A percentile compares a stretch with the other conserved stretches of the same genome.
Evolutionary conservation across 371 early-diverging fungal genomes (phyloP).

Genomic region (Rozella allomycis): DNA sequence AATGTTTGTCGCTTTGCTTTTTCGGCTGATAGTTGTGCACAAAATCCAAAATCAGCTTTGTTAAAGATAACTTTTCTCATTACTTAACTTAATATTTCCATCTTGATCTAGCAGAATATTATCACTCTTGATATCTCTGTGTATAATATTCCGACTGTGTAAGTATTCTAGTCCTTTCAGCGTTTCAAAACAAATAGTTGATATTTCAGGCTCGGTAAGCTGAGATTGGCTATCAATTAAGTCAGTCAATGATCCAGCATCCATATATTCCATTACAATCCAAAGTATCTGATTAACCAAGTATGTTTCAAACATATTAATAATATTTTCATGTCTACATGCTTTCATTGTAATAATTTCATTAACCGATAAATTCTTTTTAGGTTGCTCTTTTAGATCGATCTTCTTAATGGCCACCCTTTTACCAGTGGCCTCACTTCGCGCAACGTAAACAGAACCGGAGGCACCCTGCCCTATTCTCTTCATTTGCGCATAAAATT

Average conservation of each 20-base stretch:
- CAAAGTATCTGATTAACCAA: slow-evolving; percentile 55
- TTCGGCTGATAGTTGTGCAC: slow-evolving; percentile 68
- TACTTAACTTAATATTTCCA: slow-evolving; percentile 83
- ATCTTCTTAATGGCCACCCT: slow-evolving; percentile 92
- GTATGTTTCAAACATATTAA: slow-evolving; percentile 76
- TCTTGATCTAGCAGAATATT: slow-evolving; percentile 64
- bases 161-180: slow-evolving; percentile 58
- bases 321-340: slow-evolving; percentile 78
- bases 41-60: slow-evolving; percentile 73
- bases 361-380: slow-evolving; percentile 81
- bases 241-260: slow-evolving; percentile 89
- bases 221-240: slow-evolving; percentile 70
- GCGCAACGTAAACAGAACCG: slow-evolving; percentile 86
- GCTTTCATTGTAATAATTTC: slow-evolving; percentile 90
- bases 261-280: slow-evolving; percentile 98
- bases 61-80: slow-evolving; percentile 2
- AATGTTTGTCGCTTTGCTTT: slow-evolving; percentile 76
- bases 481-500: slow-evolving; percentile 61
- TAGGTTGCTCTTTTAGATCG: slow-evolving; percentile 73
- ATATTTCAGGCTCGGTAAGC: slow-evolving; percentile 73
- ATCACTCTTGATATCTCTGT: slow-evolving; percentile 91
- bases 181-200: slow-evolving; percentile 58
- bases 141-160: slow-evolving; percentile 75
- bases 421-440: slow-evolving; percentile 19
- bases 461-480: slow-evolving; percentile 94